phyloP scores from a whole-genome alignment of 148 eudicot species.

The Limonium bicolor region DNA sequence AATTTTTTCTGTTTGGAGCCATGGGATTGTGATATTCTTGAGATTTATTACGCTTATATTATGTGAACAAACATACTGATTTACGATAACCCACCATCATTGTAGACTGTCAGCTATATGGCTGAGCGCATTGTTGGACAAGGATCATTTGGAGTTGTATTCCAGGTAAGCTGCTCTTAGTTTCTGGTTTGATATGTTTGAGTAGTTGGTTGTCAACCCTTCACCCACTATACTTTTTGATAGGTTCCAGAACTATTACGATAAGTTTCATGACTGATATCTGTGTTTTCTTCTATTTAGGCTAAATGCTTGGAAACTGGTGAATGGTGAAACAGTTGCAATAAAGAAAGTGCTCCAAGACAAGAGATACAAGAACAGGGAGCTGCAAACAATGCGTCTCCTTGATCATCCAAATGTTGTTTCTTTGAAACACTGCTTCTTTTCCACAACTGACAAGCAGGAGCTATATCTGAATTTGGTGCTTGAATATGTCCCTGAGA shows the following conservation, averaged over 20 bases:
- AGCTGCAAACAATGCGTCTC: conserved; percentile 68
- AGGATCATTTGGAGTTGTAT: conserved; percentile 86
- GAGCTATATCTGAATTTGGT: conserved; percentile 68
- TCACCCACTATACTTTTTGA: too few relatives aligned
- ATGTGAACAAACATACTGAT: background rate
- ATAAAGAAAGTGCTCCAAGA: conserved; percentile 74
- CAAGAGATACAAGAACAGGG: conserved; percentile 81
- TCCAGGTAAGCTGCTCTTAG: conserved; percentile 34
- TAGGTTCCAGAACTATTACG: too few relatives aligned
- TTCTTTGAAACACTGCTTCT: conserved; percentile 68
- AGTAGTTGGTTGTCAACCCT: too few relatives aligned
- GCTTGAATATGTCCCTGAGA: conserved; percentile 72
- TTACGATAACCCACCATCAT: background rate
- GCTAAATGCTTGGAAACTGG: conserved; percentile 73
- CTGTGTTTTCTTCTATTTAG: conserved; percentile 12
- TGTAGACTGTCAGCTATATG: conserved; percentile 82
- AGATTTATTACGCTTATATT: too few relatives aligned
- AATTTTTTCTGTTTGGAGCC: conserved; percentile 1
- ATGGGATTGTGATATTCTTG: too few relatives aligned
- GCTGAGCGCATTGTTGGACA: conserved; percentile 83
- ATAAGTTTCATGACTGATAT: too few relatives aligned
- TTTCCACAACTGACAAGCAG: conserved; percentile 57
- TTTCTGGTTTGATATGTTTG: background rate
- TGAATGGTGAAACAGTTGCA: conserved; percentile 65
- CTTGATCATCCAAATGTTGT: conserved; percentile 75